phyloP scores from a whole-genome alignment of 2,329 filamentous ascomycete species.

The Blastomyces silverae region DNA sequence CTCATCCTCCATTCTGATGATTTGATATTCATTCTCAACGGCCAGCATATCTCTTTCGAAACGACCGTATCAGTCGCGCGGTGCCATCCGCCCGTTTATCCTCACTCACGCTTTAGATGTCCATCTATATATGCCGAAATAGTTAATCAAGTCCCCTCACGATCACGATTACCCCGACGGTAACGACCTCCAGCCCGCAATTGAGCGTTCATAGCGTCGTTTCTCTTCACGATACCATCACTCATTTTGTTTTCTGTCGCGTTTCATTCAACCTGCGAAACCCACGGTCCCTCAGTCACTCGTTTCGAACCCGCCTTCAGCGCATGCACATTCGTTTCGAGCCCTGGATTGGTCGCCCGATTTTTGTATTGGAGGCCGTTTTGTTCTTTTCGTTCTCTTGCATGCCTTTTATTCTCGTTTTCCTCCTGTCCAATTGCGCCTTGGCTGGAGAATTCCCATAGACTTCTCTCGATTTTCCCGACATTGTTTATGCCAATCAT shows the following conservation, averaged over 20 bases:
- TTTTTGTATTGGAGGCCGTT: conserved; percentile 7
- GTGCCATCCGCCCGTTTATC: not conserved
- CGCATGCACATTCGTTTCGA: conserved; percentile 7
- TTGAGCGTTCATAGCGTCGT: not conserved
- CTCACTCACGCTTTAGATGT: not conserved
- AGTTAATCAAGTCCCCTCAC: conserved; percentile 6
- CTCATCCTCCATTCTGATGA: conserved; percentile 1
- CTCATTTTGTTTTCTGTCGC: conserved; percentile 8
- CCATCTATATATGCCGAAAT: not conserved
- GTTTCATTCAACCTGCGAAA: not conserved
- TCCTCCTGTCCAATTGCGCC: conserved; percentile 7
- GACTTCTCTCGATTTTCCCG: not conserved
- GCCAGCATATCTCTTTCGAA: conserved; percentile 5
- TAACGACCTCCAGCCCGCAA: not conserved
- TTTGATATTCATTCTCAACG: conserved; percentile 11
- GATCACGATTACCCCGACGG: conserved; percentile 8
- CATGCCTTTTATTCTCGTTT: conserved; percentile 5
- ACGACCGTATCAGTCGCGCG: not conserved
- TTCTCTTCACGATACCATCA: not conserved
- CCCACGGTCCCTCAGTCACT: conserved; percentile 7
- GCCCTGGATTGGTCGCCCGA: not conserved
- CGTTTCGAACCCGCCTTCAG: not conserved
- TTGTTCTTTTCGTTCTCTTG: conserved; percentile 6
- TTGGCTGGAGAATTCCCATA: not conserved
- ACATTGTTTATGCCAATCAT: conserved; percentile 8